phyloP scores from a whole-genome alignment of 208 protist species.

The Leishmania martiniquensis region DNA sequence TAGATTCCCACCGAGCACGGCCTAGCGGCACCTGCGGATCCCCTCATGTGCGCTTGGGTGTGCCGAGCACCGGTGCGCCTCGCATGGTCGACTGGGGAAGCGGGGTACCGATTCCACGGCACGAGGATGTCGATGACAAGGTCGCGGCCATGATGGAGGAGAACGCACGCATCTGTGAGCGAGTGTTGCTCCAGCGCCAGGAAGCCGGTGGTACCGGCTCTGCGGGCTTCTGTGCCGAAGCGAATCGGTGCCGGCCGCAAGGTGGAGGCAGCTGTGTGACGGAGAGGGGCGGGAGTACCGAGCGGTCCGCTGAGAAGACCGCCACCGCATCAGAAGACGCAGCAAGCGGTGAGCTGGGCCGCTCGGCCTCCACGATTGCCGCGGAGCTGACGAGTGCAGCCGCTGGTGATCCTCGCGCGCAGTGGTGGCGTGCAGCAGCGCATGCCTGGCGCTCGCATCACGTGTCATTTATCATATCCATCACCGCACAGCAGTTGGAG shows the following conservation, averaged over 20 bases:
- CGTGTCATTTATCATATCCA: constrained; percentile 48
- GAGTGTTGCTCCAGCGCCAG: constrained; percentile 4
- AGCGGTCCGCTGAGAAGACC: background rate
- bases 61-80: background rate
- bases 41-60: background rate
- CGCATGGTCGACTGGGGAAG: constrained; percentile 23
- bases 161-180: constrained; percentile 51
- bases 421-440: constrained; percentile 69
- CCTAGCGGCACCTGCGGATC: background rate
- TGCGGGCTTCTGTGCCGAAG: background rate
- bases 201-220: background rate
- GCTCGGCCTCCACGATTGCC: background rate
- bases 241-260: background rate
- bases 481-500: constrained; percentile 67
- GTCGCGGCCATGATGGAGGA: constrained; percentile 53
- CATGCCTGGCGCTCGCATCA: constrained; percentile 73
- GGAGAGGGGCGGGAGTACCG: background rate
- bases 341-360: background rate
- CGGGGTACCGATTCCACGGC: constrained; percentile 19
- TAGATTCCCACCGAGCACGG: background rate
- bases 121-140: constrained; percentile 41
- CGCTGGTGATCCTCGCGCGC: constrained; percentile 47
- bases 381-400: background rate
- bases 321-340: background rate
- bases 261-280: background rate